Conservation (phyloP, 2,329 filamentous ascomycete species). For the Pseudocercospora cruenta region DNA sequence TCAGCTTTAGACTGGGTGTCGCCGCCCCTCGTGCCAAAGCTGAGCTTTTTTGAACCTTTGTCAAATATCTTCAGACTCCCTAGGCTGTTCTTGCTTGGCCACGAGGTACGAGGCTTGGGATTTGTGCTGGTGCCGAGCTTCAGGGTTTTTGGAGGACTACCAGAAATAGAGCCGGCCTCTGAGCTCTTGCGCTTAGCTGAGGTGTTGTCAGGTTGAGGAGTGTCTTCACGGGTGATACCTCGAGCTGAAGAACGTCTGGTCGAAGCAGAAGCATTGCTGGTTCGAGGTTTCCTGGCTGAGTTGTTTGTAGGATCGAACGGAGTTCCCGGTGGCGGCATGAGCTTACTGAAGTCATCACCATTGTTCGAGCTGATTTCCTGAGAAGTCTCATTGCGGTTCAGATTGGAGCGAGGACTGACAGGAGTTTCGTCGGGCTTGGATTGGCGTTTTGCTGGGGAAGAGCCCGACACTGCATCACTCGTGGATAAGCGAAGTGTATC, state of each 20-base stretch:
- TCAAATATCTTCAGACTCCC: no score
- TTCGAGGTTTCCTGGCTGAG: not conserved
- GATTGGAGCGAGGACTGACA: not conserved
- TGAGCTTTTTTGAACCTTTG: no score
- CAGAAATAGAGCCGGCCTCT: not conserved
- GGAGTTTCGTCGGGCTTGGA: not conserved
- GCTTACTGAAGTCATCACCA: not conserved
- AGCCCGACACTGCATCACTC: no score
- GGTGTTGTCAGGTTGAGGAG: not conserved
- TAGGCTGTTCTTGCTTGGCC: no score
- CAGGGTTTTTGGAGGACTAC: not conserved
- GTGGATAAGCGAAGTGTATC: no score
- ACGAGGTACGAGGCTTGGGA: no score
- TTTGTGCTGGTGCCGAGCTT: not conserved
- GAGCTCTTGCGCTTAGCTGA: not conserved
- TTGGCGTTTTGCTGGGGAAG: no score
- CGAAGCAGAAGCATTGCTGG: not conserved
- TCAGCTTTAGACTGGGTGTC: no score
- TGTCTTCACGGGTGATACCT: not conserved
- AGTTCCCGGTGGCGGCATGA: not conserved
- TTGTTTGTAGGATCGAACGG: not conserved
- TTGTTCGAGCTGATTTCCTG: not conserved
- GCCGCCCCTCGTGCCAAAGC: no score
- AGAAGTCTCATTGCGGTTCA: not conserved
- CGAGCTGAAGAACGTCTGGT: not conserved